Base-by-base conservation (phyloP, 1,139 yeast species). In the Yamadazyma spencermartinsiae region DNA sequence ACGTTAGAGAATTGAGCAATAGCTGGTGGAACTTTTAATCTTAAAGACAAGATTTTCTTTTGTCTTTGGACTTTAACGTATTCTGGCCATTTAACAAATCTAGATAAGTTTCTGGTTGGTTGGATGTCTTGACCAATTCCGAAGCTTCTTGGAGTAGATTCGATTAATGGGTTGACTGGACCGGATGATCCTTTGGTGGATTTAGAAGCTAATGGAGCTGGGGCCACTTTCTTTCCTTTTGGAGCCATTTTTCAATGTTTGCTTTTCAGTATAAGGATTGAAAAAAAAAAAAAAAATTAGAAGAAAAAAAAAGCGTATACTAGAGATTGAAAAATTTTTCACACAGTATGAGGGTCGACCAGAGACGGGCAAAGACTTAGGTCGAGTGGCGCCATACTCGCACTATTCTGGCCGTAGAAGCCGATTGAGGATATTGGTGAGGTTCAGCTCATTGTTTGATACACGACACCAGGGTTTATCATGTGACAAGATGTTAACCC, bases 21-120 rank as follows among this genome's bases (percentile, higher is more conserved):
- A 54, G 98, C 86, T 63, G 98, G 98, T 56, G 98, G 98, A 65
- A 90, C 98, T 85, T 90, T 90, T 68, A 90, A 82, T 83, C 98
- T 89, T 72, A 89, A 71, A 60, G 85, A 78, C 70, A 90, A 80
- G 65, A 90, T 86, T 80, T 90, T 90, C 86, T 83, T 90, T 79
- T 92, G 98, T 82, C 98, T 88, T 56, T 61, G 66, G 51, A 67
- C 79, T 79, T 95, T 88, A 58, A 90, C 95, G 72, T 89, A 89
- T 74, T 85, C 94, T 66, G 96, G 96, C 96, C 96, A 89, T 74
- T 84, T 89, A 65, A 88, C 96, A 68, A 84, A 88, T 73, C 96
- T 86, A 51, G 90, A 74, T 65, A 88, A 64, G 66, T 68, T 63
- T 60, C 71, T 65, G 62, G 66, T 66, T 50, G 72, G 73, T 52